phyloP scores from a whole-genome alignment of 1,284 basidiomycete species.

The Malassezia vespertilionis region DNA sequence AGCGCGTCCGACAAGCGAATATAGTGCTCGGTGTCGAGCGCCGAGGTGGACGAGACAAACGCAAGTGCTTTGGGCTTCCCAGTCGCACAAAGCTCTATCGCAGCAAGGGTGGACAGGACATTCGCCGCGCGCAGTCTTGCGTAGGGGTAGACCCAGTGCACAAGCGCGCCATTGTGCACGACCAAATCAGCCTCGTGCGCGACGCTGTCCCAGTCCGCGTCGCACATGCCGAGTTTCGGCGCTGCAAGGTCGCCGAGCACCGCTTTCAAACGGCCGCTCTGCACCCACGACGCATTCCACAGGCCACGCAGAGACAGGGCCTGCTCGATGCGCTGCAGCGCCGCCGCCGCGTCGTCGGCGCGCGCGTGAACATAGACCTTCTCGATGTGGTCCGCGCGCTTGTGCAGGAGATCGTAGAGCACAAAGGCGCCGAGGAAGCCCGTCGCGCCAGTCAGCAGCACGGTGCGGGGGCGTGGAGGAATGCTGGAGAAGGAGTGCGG shows the following conservation, averaged over 20 bases:
- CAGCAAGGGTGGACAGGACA: slow-evolving; percentile 75
- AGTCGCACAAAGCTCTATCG: slow-evolving; percentile 64
- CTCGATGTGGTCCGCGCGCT: slow-evolving; percentile 56
- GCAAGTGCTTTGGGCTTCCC: slow-evolving; percentile 64
- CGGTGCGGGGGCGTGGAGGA: slow-evolving; percentile 52
- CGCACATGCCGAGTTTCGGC: slow-evolving; percentile 63
- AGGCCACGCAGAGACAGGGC: slow-evolving; percentile 72
- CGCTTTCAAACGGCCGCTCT: slow-evolving; percentile 62
- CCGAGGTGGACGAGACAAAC: slow-evolving; percentile 89
- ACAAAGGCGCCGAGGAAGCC: slow-evolving; percentile 95
- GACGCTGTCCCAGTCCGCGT: slow-evolving; percentile 60
- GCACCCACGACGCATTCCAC: slow-evolving; percentile 83
- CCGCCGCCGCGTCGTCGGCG: slow-evolving; percentile 59
- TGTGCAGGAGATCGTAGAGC: slow-evolving; percentile 64
- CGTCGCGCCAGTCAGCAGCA: slow-evolving; percentile 93
- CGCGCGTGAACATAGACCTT: slow-evolving; percentile 89
- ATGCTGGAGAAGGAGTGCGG: slow-evolving; percentile 23
- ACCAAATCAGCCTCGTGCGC: slow-evolving; percentile 70
- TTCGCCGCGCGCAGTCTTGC: slow-evolving; percentile 82
- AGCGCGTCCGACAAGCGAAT: slow-evolving; percentile 66
- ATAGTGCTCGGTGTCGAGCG: slow-evolving; percentile 82
- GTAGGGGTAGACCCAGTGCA: slow-evolving; percentile 99
- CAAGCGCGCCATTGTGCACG: slow-evolving; percentile 90
- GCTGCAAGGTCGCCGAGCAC: slow-evolving; percentile 77
- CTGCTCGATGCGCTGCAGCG: slow-evolving; percentile 62